Conservation (phyloP, 129 eudicot species). For the Chrysanthemum makinoi region DNA sequence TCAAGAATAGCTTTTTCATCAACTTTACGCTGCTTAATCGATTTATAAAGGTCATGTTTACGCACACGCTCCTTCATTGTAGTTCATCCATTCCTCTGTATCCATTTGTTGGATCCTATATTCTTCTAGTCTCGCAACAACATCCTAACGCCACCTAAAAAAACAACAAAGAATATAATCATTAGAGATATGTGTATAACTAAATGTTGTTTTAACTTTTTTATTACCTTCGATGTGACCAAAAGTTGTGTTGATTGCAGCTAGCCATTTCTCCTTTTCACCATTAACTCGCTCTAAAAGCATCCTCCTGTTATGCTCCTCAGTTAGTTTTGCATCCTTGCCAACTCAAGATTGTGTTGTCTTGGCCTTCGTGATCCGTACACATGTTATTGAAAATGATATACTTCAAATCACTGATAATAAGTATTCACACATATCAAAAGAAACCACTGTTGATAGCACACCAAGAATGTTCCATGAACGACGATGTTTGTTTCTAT, state of each 20-base stretch:
- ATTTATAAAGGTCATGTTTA: constrained; percentile 54
- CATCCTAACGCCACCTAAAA: constrained; percentile 73
- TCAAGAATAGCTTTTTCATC: constrained; percentile 60
- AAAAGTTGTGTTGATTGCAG: constrained; percentile 94
- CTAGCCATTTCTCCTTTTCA: constrained; percentile 98
- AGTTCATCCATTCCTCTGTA: constrained; percentile 79
- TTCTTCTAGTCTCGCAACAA: constrained; percentile 67
- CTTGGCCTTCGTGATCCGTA: constrained; percentile 92
- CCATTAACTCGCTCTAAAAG: constrained; percentile 79
- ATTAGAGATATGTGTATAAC: not conserved
- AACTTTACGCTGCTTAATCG: constrained; percentile 67
- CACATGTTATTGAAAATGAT: constrained; percentile 11
- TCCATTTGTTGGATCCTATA: constrained; percentile 68
- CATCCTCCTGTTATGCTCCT: constrained; percentile 90
- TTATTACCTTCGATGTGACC: constrained; percentile 87
- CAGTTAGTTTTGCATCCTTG: constrained; percentile 86
- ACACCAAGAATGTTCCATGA: too few relatives aligned
- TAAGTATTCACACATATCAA: not conserved
- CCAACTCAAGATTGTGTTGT: constrained; percentile 83
- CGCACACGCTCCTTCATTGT: constrained; percentile 62
- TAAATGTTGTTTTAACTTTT: constrained; percentile 3
- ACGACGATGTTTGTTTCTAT: too few relatives aligned
- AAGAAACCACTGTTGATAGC: not conserved
- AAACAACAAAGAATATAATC: constrained; percentile 18
- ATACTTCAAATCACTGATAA: not conserved